phyloP scores from a whole-genome alignment of 306 rosid species.

The Cajanus cajan region DNA sequence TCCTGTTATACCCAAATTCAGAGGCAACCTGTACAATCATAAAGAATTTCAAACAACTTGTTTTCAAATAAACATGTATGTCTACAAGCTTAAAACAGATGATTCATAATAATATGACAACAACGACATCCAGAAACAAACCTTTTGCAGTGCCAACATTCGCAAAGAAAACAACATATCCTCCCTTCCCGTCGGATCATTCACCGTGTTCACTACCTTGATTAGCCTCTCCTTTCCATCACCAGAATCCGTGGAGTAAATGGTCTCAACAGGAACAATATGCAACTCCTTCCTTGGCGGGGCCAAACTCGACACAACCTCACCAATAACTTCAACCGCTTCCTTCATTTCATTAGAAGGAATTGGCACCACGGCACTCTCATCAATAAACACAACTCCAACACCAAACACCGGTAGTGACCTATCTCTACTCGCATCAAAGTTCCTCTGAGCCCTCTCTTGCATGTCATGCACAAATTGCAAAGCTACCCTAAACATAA shows the following conservation, averaged over 20 bases:
- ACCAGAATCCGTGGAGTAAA: slow-evolving; percentile 50
- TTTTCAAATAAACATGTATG: background rate
- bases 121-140: slow-evolving; percentile 27
- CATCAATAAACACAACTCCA: slow-evolving; percentile 84
- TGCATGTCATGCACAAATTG: slow-evolving; percentile 92
- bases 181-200: slow-evolving; percentile 82
- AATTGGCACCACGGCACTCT: slow-evolving; percentile 47
- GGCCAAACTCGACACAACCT: slow-evolving; percentile 53
- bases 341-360: slow-evolving; percentile 44
- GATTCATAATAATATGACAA: background rate
- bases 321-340: slow-evolving; percentile 45
- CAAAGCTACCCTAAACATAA: slow-evolving; percentile 65
- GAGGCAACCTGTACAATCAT: slow-evolving; percentile 50
- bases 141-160: slow-evolving; percentile 86
- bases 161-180: slow-evolving; percentile 70
- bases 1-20: slow-evolving; percentile 77
- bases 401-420: slow-evolving; percentile 85
- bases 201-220: slow-evolving; percentile 44
- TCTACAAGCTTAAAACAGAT: background rate
- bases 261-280: slow-evolving; percentile 63
- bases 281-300: slow-evolving; percentile 68
- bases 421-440: slow-evolving; percentile 86
- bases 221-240: slow-evolving; percentile 53
- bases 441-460: slow-evolving; percentile 70
- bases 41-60: background rate